These are phyloP conservation scores for Phytophthora cactorum DNA, from an alignment of 352 stramenopile species.

Conservation along the genomic window DNA sequence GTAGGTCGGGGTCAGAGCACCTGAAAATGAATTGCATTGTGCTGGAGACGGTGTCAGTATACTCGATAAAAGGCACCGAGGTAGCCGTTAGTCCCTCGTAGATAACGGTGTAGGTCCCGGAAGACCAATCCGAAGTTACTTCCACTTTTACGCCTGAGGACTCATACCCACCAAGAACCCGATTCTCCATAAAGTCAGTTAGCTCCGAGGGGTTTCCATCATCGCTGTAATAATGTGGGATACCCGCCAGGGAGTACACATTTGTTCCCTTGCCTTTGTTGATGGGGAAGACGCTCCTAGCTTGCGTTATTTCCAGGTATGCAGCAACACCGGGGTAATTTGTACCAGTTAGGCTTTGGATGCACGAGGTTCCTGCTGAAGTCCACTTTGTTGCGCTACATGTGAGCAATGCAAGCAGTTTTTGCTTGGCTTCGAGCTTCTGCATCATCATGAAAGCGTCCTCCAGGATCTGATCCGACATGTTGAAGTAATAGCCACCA, in stretches of 20 bases:
- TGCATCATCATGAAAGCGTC: not conserved
- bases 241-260: not conserved
- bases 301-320: not conserved
- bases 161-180: not conserved
- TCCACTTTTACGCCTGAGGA: not conserved
- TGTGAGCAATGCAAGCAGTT: not conserved
- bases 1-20: not conserved
- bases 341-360: not conserved
- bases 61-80: not conserved
- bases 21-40: constrained; percentile 1
- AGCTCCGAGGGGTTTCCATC: not conserved
- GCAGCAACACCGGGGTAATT: not conserved
- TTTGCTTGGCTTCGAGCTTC: not conserved
- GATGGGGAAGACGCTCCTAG: not conserved
- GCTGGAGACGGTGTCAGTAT: not conserved
- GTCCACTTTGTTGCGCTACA: not conserved
- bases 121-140: not conserved
- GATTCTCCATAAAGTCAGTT: not conserved
- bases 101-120: not conserved
- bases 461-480: not conserved
- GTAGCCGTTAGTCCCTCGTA: not conserved
- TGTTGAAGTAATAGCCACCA: not conserved
- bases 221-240: not conserved
- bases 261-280: not conserved
- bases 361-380: not conserved